A percentile compares a stretch with the other conserved stretches of the same genome.
Conservation (phyloP, 2,329 filamentous ascomycete genomes). For the Alternaria angustiovoidea region DNA sequence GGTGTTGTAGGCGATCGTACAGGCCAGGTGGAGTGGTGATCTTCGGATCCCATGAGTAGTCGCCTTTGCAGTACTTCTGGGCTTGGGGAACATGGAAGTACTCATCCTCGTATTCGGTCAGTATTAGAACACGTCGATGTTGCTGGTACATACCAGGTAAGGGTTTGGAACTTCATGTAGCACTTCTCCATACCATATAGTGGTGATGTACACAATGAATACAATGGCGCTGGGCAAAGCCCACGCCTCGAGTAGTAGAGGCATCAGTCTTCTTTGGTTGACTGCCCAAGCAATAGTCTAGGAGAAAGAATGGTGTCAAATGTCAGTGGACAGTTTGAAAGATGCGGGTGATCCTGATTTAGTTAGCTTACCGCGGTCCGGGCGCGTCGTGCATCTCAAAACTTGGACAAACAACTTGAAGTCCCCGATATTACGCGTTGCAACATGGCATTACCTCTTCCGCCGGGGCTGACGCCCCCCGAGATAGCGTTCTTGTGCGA, state of each 20-base stretch:
- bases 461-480: conserved; percentile 76
- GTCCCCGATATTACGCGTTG: conserved; percentile 34
- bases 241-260: conserved; percentile 31
- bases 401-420: conserved; percentile 19
- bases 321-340: not conserved
- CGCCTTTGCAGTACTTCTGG: conserved; percentile 80
- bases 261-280: conserved; percentile 21
- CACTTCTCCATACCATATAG: conserved; percentile 50
- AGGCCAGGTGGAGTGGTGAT: conserved; percentile 95
- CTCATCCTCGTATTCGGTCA: conserved; percentile 69
- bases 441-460: conserved; percentile 68
- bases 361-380: conserved; percentile 25
- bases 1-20: conserved; percentile 42
- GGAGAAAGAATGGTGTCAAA: conserved; percentile 1
- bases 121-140: not conserved
- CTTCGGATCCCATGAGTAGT: conserved; percentile 87
- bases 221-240: conserved; percentile 33
- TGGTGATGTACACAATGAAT: conserved; percentile 29
- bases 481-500: conserved; percentile 96
- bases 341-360: conserved; percentile 20
- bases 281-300: not conserved
- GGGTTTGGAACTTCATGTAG: conserved; percentile 62
- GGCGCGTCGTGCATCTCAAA: conserved; percentile 14
- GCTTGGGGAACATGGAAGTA: conserved; percentile 91
- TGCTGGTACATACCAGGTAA: conserved; percentile 61